phyloP scores from a whole-genome alignment of 2,329 filamentous ascomycete species.

The Venturia oleaginea region DNA sequence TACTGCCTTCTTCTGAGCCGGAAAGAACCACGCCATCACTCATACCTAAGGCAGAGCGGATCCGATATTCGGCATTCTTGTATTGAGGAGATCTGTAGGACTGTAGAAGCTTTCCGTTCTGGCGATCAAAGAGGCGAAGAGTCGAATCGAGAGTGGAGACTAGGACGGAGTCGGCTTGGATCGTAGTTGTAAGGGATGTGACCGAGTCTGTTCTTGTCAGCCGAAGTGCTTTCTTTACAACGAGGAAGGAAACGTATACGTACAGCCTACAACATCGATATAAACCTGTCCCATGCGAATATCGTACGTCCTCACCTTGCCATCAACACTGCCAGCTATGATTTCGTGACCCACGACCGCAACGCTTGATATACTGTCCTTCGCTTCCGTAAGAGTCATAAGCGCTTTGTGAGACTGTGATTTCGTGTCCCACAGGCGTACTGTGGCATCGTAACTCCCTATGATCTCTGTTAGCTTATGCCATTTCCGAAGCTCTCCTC shows the following conservation, averaged over 20 bases:
- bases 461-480: conserved; percentile 21
- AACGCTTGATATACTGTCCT: conserved; percentile 52
- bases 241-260: conserved; percentile 15
- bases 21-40: conserved; percentile 70
- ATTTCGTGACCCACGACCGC: conserved; percentile 43
- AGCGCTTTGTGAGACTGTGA: conserved; percentile 51
- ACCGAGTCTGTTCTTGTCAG: conserved; percentile 42
- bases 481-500: not conserved
- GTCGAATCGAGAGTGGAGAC: conserved; percentile 68
- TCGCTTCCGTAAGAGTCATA: conserved; percentile 64
- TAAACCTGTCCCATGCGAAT: conserved; percentile 63
- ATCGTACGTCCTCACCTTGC: conserved; percentile 73
- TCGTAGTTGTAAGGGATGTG: conserved; percentile 64
- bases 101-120: conserved; percentile 62
- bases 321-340: conserved; percentile 73
- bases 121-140: conserved; percentile 71
- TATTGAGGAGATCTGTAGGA: conserved; percentile 51
- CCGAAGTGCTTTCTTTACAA: not conserved
- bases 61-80: conserved; percentile 61
- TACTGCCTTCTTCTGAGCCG: conserved; percentile 67
- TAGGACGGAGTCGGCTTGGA: conserved; percentile 65
- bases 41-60: conserved; percentile 65
- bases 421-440: conserved; percentile 66
- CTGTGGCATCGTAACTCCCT: conserved; percentile 63
- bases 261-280: conserved; percentile 59